Evolutionary conservation across 345 rosid species (phyloP).

Genomic region (Mangifera indica): DNA sequence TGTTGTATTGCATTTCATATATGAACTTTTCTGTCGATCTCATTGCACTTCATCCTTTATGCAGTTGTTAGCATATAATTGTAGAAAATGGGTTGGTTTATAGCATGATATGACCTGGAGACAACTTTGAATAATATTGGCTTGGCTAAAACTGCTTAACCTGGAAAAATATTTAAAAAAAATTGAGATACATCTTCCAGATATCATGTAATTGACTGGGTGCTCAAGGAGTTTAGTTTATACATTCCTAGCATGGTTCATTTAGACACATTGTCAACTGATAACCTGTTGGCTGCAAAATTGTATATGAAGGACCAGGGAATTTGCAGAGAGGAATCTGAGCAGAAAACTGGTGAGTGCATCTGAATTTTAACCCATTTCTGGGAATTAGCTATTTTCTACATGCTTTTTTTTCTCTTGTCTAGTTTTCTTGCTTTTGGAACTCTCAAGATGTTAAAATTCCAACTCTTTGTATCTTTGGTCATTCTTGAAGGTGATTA

Average conservation of each 20-base stretch:
- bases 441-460: neutral
- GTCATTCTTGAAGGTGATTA: neutral
- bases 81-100: constrained; percentile 4
- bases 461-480: neutral
- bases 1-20: too few species aligned
- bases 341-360: neutral
- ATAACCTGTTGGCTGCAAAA: neutral
- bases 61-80: neutral
- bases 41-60: too few species aligned
- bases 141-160: neutral
- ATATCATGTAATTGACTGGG: neutral
- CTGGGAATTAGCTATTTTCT: neutral
- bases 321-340: neutral
- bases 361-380: too few species aligned
- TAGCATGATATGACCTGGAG: neutral
- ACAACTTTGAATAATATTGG: neutral
- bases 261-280: neutral
- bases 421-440: neutral
- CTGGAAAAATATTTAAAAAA: neutral
- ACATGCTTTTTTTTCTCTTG: neutral
- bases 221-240: neutral
- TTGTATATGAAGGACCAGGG: neutral
- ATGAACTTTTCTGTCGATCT: neutral
- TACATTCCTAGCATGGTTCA: neutral
- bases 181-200: neutral